Percentiles rank a stretch among this genome's conserved stretches.
These are phyloP conservation scores for Chlamydomonas incerta DNA, from an alignment of 139 green algal species.

Conservation along the genomic window DNA sequence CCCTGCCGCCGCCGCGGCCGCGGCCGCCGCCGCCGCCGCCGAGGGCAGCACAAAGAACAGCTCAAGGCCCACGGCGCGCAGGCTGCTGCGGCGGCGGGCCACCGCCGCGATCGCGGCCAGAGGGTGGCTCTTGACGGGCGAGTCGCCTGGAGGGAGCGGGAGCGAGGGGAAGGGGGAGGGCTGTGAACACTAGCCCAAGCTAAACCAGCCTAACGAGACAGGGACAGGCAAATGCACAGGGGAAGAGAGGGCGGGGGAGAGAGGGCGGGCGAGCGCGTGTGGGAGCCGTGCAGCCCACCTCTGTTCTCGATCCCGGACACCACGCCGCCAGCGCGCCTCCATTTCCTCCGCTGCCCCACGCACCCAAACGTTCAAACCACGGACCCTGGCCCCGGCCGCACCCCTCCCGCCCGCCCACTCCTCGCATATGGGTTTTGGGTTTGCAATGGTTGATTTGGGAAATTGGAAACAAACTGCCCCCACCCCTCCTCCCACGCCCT, in stretches of 20 bases:
- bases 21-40: neutral
- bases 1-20: neutral
- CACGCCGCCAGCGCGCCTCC: no score
- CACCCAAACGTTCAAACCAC: no score
- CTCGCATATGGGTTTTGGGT: no score
- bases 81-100: conserved; percentile 72
- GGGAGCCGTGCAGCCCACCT: no score
- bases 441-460: no score
- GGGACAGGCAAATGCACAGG: neutral
- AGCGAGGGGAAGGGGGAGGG: neutral
- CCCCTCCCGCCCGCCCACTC: no score
- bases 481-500: neutral
- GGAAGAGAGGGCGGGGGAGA: neutral
- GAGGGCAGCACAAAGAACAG: conserved; percentile 74
- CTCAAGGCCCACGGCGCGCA: conserved; percentile 79
- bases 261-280: neutral
- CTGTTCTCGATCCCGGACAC: no score
- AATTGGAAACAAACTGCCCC: no score
- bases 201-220: no score
- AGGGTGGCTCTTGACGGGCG: conserved; percentile 71
- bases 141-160: conserved; percentile 54
- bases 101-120: conserved; percentile 80
- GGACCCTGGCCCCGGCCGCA: no score
- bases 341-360: no score
- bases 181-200: no score